Base-by-base conservation (phyloP, 1,139 yeast genomes). In the Pichia sp. region DNA sequence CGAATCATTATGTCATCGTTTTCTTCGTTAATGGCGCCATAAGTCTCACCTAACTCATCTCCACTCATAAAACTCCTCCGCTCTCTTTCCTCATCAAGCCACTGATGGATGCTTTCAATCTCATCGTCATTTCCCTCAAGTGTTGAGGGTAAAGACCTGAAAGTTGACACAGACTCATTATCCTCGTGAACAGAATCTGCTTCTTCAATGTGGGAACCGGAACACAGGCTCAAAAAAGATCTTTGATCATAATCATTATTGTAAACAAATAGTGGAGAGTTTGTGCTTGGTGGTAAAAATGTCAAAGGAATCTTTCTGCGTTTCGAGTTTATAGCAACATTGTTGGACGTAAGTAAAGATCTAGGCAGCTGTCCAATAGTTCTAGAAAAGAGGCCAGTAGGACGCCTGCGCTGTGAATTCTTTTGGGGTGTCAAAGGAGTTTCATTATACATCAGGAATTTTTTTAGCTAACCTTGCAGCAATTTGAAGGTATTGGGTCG, bases 211-310 rank as follows among this genome's bases (percentile, higher is more conserved):
- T 74, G 75, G 12, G 80, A 74, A 2, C 72, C 76, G 12, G 79
- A 73, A 10, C 73, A 74, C 37, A 76, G 58, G 5, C 80, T 75
- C 23, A 83, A 69, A 62, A 84, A 85, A 25, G 89, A 83, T 53
- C 90, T 68, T 61, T 82, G 86, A 60, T 83, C 90, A 45, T 74
- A 80, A 16, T 78, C 82, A 23, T 72, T 76, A 40, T 83, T 85
- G 63, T 84, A 84, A 43, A 75, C 72, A 58, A 85, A 85, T 50
- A 85, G 68, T 1, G 90, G 90, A 49, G 79, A 78, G 59, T 80
- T 78, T 1, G 87, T 84, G 44, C 87, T 80, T 0, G 90, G 89
- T 1, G 89, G 88, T n/a, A 85, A 77, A 64, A 80, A 85, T 7
- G 75, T 74, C 41, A 76, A 60, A 1, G 78, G 73, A 22, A 76